Conservation (phyloP, 2,329 filamentous ascomycete species). For the Fusarium sp. region DNA sequence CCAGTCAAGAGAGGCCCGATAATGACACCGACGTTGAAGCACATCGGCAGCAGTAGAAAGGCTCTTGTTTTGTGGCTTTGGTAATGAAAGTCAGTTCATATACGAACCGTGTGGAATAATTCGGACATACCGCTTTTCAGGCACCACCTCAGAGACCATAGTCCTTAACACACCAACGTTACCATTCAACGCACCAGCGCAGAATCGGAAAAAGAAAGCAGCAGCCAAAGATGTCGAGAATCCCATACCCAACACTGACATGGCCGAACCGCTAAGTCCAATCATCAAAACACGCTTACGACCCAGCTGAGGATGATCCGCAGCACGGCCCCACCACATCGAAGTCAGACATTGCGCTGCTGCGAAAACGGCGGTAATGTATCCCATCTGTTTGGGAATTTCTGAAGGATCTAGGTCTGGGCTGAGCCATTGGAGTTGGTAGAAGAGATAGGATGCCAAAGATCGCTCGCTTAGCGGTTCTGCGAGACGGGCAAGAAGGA, state of each 20-base stretch:
- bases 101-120: no score
- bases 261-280: slow-evolving; percentile 75
- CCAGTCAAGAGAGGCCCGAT: slow-evolving; percentile 79
- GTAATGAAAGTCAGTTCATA: no score
- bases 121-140: background rate
- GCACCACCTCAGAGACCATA: slow-evolving; percentile 62
- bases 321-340: slow-evolving; percentile 83
- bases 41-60: slow-evolving; percentile 82
- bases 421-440: slow-evolving; percentile 85
- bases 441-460: slow-evolving; percentile 84
- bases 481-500: slow-evolving; percentile 82
- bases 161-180: slow-evolving; percentile 80
- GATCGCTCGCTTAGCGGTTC: slow-evolving; percentile 87
- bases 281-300: slow-evolving; percentile 84
- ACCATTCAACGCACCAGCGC: slow-evolving; percentile 79
- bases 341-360: slow-evolving; percentile 86
- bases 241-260: slow-evolving; percentile 68
- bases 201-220: slow-evolving; percentile 77
- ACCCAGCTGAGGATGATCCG: slow-evolving; percentile 73
- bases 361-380: slow-evolving; percentile 84
- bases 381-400: slow-evolving; percentile 81
- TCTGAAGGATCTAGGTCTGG: slow-evolving; percentile 67
- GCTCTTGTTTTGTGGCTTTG: slow-evolving; percentile 73
- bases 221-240: slow-evolving; percentile 75
- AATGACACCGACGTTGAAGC: slow-evolving; percentile 79